These are phyloP conservation scores for Lipomyces kockii DNA, from an alignment of 805 yeast species.

Conservation along the genomic window DNA sequence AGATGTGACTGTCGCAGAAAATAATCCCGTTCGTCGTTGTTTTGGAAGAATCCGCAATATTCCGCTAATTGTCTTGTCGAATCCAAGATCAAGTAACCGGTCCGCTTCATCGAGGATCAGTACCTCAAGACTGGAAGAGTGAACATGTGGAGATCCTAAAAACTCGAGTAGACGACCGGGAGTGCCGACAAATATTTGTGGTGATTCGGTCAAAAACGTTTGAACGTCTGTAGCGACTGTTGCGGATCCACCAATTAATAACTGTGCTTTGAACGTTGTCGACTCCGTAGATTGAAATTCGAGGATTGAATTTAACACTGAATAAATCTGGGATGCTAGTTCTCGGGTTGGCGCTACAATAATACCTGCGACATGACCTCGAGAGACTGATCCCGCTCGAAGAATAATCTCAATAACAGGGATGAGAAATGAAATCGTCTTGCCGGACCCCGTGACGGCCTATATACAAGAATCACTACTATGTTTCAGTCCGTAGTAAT, in stretches of 20 bases:
- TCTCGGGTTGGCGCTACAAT: constrained; percentile 74
- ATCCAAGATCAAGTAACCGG: constrained; percentile 76
- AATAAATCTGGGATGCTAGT: constrained; percentile 58
- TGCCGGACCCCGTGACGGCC: constrained; percentile 98
- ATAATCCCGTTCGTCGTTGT: constrained; percentile 90
- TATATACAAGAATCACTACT: constrained; percentile 1
- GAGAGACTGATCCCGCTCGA: constrained; percentile 44
- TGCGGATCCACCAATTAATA: constrained; percentile 50
- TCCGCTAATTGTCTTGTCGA: constrained; percentile 66
- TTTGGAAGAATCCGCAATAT: constrained; percentile 77
- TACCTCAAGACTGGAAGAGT: constrained; percentile 67
- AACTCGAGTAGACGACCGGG: constrained; percentile 89
- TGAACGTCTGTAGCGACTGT: constrained; percentile 70
- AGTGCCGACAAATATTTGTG: constrained; percentile 85
- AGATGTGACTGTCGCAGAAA: constrained; percentile 88
- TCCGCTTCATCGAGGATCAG: constrained; percentile 93
- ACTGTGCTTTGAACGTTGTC: constrained; percentile 42
- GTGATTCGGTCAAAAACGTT: constrained; percentile 55
- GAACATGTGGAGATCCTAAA: constrained; percentile 59
- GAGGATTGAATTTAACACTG: constrained; percentile 65
- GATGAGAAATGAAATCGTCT: constrained; percentile 85
- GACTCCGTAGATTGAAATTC: constrained; percentile 51
- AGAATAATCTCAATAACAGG: constrained; percentile 71
- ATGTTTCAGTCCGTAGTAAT: background rate
- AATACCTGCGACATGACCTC: constrained; percentile 73